These are phyloP conservation scores for Plicaturopsis crispa DNA, from an alignment of 768 basidiomycete species.

Conservation along the genomic window DNA sequence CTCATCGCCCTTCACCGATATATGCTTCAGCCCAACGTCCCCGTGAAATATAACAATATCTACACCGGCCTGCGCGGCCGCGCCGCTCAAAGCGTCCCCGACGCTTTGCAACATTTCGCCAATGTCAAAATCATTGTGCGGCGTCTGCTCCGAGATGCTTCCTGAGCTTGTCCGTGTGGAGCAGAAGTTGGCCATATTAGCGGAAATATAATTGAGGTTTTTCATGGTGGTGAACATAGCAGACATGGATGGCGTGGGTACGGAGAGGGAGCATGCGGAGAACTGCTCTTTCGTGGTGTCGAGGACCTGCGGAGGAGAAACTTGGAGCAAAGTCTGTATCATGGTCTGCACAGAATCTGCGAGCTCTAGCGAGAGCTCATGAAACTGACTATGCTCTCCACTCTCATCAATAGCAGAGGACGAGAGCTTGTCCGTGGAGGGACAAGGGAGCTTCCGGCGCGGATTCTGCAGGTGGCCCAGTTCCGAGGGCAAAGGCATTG, in stretches of 20 bases:
- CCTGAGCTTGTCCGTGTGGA: not conserved
- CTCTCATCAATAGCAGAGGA: slow-evolving; percentile 12
- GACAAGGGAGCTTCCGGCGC: slow-evolving; percentile 24
- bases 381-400: slow-evolving; percentile 34
- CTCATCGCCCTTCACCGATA: slow-evolving; percentile 81
- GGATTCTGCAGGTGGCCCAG: slow-evolving; percentile 74
- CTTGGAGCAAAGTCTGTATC: slow-evolving; percentile 85
- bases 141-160: not conserved
- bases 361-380: slow-evolving; percentile 76
- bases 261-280: slow-evolving; percentile 78
- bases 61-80: slow-evolving; percentile 76
- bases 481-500: slow-evolving; percentile 74
- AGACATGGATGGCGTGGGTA: slow-evolving; percentile 83
- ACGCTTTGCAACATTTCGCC: slow-evolving; percentile 87
- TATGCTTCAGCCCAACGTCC: slow-evolving; percentile 81
- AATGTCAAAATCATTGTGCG: slow-evolving; percentile 73
- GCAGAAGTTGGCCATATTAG: slow-evolving; percentile 60
- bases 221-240: slow-evolving; percentile 90
- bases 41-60: slow-evolving; percentile 89
- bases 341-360: slow-evolving; percentile 89
- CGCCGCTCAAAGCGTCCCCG: slow-evolving; percentile 81
- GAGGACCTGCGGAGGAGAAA: slow-evolving; percentile 84
- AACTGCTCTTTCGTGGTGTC: slow-evolving; percentile 94
- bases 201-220: slow-evolving; percentile 87
- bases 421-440: slow-evolving; percentile 5